Evolutionary conservation across 2,329 filamentous ascomycete genomes (phyloP).

Genomic region (Cadophora malorum): DNA sequence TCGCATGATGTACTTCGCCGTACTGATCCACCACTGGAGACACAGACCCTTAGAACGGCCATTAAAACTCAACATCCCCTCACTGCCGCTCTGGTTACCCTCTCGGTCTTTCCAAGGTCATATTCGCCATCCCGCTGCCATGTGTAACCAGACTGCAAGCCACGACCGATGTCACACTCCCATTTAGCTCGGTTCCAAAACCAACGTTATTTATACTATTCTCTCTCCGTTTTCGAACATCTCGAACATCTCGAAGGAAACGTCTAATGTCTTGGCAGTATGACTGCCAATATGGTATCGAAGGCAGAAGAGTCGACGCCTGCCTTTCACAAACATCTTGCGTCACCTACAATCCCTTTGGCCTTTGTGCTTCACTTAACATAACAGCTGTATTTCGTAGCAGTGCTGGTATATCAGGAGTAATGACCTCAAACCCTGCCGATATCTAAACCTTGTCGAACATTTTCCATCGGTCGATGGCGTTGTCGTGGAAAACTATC

Average conservation of each 20-base stretch:
- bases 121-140: not conserved
- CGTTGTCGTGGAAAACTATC: not conserved
- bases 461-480: not conserved
- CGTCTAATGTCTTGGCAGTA: too few relatives aligned
- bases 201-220: not conserved
- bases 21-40: not conserved
- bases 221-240: too few relatives aligned
- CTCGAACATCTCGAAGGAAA: not conserved
- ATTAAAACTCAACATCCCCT: not conserved
- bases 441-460: not conserved
- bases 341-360: not conserved
- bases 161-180: not conserved
- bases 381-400: not conserved
- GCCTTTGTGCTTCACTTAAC: not conserved
- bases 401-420: not conserved
- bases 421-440: not conserved
- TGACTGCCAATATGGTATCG: not conserved
- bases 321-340: not conserved
- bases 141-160: conserved; percentile 5
- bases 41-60: not conserved
- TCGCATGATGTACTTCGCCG: conserved; percentile 10
- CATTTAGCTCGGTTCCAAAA: conserved; percentile 1
- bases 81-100: not conserved
- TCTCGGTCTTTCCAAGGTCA: not conserved
- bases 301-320: not conserved